Percentiles rank a stretch among this genome's conserved stretches.
Conservation (phyloP, 495 filamentous ascomycete species). For the Filosporella fistucella region DNA sequence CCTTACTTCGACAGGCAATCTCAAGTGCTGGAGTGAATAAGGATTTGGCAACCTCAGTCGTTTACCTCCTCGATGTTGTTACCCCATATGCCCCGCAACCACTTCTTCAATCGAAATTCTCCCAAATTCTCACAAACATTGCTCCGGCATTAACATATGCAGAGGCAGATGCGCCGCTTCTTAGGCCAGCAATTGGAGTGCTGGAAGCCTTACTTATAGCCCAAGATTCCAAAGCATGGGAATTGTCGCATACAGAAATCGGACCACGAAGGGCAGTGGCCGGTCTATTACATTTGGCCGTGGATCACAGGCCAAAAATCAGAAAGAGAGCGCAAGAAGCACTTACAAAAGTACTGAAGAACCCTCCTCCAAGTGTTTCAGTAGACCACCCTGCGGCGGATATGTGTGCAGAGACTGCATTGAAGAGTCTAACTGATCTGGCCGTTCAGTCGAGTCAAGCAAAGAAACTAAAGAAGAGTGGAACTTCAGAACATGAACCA, state of each 20-base stretch:
- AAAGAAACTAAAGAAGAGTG: constrained; percentile 64
- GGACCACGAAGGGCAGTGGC: constrained; percentile 85
- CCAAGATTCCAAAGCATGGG: constrained; percentile 85
- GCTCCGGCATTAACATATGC: constrained; percentile 73
- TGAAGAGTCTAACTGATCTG: constrained; percentile 68
- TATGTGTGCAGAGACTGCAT: constrained; percentile 88
- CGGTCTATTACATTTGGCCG: constrained; percentile 75
- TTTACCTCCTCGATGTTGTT: constrained; percentile 92
- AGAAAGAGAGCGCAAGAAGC: constrained; percentile 93
- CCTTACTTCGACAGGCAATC: constrained; percentile 73
- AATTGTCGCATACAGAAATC: constrained; percentile 73
- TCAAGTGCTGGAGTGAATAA: constrained; percentile 67
- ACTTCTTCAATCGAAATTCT: constrained; percentile 87
- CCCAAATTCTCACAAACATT: constrained; percentile 82
- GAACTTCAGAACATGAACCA: constrained; percentile 62
- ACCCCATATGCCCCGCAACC: constrained; percentile 77
- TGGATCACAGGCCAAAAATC: constrained; percentile 91
- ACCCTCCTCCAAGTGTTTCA: constrained; percentile 81
- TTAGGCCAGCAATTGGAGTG: constrained; percentile 87
- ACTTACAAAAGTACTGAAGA: constrained; percentile 73
- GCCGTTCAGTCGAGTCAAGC: constrained; percentile 52
- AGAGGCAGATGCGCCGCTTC: constrained; percentile 82
- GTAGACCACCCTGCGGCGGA: constrained; percentile 90
- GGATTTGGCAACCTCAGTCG: constrained; percentile 78
- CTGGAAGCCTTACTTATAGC: constrained; percentile 82